phyloP scores from a whole-genome alignment of 2,329 filamentous ascomycete genomes.

The Xylaria arbuscula region DNA sequence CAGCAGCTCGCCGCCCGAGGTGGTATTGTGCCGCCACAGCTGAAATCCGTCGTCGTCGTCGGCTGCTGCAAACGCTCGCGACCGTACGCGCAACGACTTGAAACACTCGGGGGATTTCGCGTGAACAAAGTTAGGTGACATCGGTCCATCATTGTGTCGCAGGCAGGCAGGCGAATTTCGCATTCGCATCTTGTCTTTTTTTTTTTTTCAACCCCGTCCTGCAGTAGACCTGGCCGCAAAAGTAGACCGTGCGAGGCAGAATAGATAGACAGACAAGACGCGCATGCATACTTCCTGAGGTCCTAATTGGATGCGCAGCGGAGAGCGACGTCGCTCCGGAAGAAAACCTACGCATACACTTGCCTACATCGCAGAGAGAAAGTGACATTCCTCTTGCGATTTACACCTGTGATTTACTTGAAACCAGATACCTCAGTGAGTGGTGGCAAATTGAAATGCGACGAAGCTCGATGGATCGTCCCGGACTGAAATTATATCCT shows the following conservation, averaged over 20 bases:
- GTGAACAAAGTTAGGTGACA: constrained; percentile 24
- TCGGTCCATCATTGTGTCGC: constrained; percentile 21
- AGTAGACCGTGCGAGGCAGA: constrained; percentile 24
- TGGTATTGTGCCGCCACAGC: constrained; percentile 35
- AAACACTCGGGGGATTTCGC: constrained; percentile 25
- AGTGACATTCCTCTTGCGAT: background rate
- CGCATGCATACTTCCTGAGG: constrained; percentile 1
- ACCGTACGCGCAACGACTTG: constrained; percentile 28
- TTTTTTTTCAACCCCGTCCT: too few species aligned
- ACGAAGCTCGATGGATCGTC: background rate
- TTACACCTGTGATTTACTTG: background rate
- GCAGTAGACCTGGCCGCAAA: too few species aligned
- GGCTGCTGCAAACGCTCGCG: constrained; percentile 21
- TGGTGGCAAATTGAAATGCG: constrained; percentile 3
- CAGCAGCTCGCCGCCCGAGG: constrained; percentile 9
- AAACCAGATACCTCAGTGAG: background rate
- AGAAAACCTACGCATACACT: too few species aligned
- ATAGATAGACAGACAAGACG: background rate
- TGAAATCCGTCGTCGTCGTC: constrained; percentile 21
- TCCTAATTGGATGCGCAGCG: background rate
- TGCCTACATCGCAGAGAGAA: background rate
- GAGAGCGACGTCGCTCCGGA: background rate
- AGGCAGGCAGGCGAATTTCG: constrained; percentile 20
- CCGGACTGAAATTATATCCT: background rate
- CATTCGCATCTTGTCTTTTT: background rate